Evolutionary conservation across 1,139 yeast species (phyloP), one percentile per base, ranked within the genome.

Genomic region (Scheffersomyces quercinus): DNA sequence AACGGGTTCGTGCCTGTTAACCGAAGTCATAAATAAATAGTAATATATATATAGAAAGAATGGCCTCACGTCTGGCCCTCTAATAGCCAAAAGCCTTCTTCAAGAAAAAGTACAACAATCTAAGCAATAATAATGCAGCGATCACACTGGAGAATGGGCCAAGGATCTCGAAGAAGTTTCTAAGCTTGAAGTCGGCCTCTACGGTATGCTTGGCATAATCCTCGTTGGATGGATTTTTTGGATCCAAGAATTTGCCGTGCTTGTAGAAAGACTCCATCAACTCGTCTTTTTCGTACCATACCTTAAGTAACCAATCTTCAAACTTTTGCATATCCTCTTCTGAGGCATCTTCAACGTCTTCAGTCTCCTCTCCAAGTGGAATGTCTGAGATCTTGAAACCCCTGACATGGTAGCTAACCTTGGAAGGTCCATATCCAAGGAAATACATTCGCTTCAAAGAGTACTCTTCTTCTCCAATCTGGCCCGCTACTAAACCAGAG

Each of bases 201-300:
- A 51, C 53, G 1, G 44, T 43, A 33, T 38, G 31, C 24, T 12
- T 37, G 20, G n/a, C 45, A 24, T 46, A 38, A n/a, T 46, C 46
- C 35, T 55, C 50, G 24, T 44, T 48, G 3, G 48, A 33, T 6
- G 48, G 35, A 5, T 47, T 44, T 10, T 51, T 47, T 3, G 54
- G 53, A 5, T 62, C 62, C 3, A 60, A 65, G 52, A 88, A 85
- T 3, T 68, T 58, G 3, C 96, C 96, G 3, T 72, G 67, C 28
- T 67, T 59, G 56, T 81, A 84, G 56, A 79, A 88, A 30, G 65
- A 59, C 11, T 77, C 81, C 81, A 93, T 71, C 44, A 85, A 62
- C 38, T 63, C 65, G 62, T 93, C 98, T 62, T 93, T 93, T 50
- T 82, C 85, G 36, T 70, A 61, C 98, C 98, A 93, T n/a, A 81